Evolutionary conservation across 2,329 filamentous ascomycete genomes (phyloP).

Genomic region (Aspergillus vadensis): DNA sequence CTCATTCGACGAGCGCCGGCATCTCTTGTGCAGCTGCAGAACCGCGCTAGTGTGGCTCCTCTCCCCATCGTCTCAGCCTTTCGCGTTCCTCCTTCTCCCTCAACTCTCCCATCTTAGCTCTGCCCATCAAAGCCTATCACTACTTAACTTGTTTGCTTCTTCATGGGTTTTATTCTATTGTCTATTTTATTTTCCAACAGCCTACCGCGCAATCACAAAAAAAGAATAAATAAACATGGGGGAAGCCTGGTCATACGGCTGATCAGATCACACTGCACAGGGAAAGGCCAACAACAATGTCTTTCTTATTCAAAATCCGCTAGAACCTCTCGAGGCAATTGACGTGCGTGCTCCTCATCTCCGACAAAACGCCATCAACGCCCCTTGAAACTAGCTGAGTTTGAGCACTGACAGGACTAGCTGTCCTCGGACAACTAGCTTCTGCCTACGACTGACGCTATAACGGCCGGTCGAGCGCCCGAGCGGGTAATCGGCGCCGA

Average conservation of each 20-base stretch:
- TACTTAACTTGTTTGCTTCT: neutral
- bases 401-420: constrained; percentile 9
- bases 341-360: constrained; percentile 7
- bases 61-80: neutral
- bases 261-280: neutral
- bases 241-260: neutral
- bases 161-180: neutral
- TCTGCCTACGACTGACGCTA: constrained; percentile 2
- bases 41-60: neutral
- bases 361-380: neutral
- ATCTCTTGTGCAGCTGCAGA: constrained; percentile 3
- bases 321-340: neutral
- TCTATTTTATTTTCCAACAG: neutral
- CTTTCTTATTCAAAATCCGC: constrained; percentile 2
- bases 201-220: neutral
- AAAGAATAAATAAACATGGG: no score
- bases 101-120: neutral
- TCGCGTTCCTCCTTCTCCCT: neutral
- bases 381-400: constrained; percentile 10
- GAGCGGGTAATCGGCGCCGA: constrained; percentile 17
- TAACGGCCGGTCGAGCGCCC: constrained; percentile 10
- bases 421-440: neutral
- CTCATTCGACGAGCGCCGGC: neutral
- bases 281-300: constrained; percentile 2
- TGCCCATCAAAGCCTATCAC: neutral